Base-by-base conservation (phyloP, 179 eudicot genomes). In the Beta corolliflora region DNA sequence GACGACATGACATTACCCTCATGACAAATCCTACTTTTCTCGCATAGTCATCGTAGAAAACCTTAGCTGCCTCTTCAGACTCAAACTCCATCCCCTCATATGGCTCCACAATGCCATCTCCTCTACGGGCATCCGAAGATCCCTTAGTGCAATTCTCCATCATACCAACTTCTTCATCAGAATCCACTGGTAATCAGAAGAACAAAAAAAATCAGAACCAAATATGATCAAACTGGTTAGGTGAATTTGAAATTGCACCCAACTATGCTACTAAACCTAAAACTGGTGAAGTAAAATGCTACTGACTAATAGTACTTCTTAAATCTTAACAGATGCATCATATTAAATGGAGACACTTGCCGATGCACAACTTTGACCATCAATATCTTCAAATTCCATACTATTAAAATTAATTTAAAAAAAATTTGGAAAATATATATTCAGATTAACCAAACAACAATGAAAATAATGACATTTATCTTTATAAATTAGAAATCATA, bases 11-110 rank as follows among this genome's bases (percentile, higher is more conserved):
- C 54, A 81, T 67, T 52, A 89, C 85, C 66, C 86, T 79, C 73
- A 87, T 88, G 69, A 89, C 86, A 81, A 91, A 91, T 61, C 93
- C 93, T 13, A 84, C 81, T 77, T 83, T 77, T 83, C 84, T 86
- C 56, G 93, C 88, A 81, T 89, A 91, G n/a, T 68, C 82, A 77
- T 91, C 88, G 50, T 91, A 91, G 29, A 89, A 89, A 8, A 80
- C 81, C 78, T 84, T 89, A 36, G 89, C 92, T 77, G 88, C 88
- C 79, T 89, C 92, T 86, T 91, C 92, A 74, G 91, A 82, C 53
- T 89, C 90, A 58, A 91, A 89, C 79, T 88, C 93, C 91, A 86
- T 85, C 48, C 91, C 92, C 59, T 84, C 87, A 69, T 54, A 85
- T 36, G 88, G 92, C 67, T 82, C 84, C 9, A 64, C 55, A 12